Conservation (phyloP, 331 rosid species). For the Malus hybrid region DNA sequence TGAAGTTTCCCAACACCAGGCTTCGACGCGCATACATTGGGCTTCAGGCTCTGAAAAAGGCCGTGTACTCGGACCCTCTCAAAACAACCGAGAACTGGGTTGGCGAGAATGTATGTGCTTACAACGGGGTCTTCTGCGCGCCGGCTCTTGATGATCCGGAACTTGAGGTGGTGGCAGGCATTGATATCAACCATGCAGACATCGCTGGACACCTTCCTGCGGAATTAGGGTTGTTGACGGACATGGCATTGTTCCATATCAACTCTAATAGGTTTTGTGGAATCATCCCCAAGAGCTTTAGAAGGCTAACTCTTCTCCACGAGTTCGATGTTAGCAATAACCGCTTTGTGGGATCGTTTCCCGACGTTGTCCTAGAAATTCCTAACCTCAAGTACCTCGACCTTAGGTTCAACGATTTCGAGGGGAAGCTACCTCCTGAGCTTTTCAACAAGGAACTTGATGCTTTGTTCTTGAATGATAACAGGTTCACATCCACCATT, state of each 20-base stretch:
- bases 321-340: conserved; percentile 28
- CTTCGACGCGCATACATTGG: conserved; percentile 32
- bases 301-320: conserved; percentile 10
- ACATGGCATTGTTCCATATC: conserved; percentile 23
- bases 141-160: conserved; percentile 14
- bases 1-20: conserved; percentile 19
- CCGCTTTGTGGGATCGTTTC: conserved; percentile 24
- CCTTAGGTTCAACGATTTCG: conserved; percentile 24
- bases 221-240: conserved; percentile 19
- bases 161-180: conserved; percentile 16
- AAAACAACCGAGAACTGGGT: conserved; percentile 18
- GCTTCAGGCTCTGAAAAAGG: conserved; percentile 26
- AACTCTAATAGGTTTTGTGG: conserved; percentile 30
- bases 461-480: conserved; percentile 22
- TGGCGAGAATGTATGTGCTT: conserved; percentile 20
- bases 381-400: conserved; percentile 18
- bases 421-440: conserved; percentile 18
- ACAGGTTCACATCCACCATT: conserved; percentile 17
- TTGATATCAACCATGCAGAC: conserved; percentile 26
- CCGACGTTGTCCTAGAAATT: conserved; percentile 7
- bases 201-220: conserved; percentile 32
- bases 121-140: conserved; percentile 22
- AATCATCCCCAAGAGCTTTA: conserved; percentile 19
- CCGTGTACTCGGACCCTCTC: conserved; percentile 17
- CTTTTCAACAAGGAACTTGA: conserved; percentile 21